Conservation (phyloP, 768 basidiomycete genomes). For the Chlorophyllum brunneum region DNA sequence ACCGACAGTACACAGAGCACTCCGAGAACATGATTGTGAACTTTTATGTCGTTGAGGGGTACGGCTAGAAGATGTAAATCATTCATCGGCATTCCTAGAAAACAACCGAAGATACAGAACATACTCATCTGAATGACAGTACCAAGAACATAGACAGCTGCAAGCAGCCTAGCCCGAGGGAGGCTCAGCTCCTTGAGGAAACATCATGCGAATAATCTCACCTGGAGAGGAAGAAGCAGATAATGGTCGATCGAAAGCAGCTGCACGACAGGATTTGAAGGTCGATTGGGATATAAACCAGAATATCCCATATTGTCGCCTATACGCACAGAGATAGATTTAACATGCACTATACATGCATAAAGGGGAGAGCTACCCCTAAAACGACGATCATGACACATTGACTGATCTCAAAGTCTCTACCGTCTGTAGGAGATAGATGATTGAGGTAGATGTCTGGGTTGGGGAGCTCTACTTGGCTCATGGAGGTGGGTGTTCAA, state of each 20-base stretch:
- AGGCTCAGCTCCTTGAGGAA: neutral
- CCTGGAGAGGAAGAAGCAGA: neutral
- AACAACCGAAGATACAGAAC: neutral
- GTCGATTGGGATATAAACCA: neutral
- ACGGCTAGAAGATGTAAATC: neutral
- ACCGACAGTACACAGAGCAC: neutral
- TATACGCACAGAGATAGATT: neutral
- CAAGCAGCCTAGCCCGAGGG: neutral
- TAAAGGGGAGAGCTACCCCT: neutral
- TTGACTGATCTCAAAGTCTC: neutral
- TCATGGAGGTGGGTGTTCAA: no score
- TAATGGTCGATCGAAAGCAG: neutral
- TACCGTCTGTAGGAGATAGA: neutral
- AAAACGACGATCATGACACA: neutral
- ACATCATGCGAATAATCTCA: neutral
- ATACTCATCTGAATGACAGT: neutral
- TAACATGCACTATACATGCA: neutral
- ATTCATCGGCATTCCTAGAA: neutral
- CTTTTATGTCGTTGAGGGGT: neutral
- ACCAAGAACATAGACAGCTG: neutral
- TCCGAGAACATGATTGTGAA: neutral
- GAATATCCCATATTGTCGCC: slow-evolving; percentile 1
- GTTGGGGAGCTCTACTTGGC: no score
- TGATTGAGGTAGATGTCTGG: slow-evolving; percentile 1
- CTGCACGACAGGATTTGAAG: neutral